Evolutionary conservation across 352 stramenopile species (phyloP).

Genomic region (Globisporangium takayamanum): DNA sequence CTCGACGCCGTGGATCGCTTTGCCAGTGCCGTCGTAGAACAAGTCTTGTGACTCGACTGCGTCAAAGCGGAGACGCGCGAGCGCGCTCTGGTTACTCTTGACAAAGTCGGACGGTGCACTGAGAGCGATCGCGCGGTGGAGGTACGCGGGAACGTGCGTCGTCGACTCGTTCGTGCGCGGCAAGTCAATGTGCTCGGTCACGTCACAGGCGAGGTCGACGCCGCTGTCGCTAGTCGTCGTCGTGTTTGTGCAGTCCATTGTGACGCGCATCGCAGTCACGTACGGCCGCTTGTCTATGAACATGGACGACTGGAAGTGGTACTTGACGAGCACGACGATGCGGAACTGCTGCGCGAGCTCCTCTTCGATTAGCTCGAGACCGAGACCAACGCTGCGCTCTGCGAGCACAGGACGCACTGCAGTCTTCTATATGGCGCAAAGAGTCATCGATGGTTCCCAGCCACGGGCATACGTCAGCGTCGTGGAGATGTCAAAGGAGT

Average conservation of each 20-base stretch:
- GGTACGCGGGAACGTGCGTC: slow-evolving; percentile 23
- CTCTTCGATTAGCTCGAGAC: slow-evolving; percentile 33
- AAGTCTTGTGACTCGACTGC: slow-evolving; percentile 48
- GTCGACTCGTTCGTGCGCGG: slow-evolving; percentile 39
- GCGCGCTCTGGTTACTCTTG: slow-evolving; percentile 22
- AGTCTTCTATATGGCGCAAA: slow-evolving; percentile 21
- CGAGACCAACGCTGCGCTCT: slow-evolving; percentile 30
- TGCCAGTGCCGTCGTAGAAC: slow-evolving; percentile 17
- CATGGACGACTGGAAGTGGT: slow-evolving; percentile 55
- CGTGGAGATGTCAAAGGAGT: no score
- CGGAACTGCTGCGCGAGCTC: slow-evolving; percentile 36
- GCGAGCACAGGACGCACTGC: slow-evolving; percentile 28
- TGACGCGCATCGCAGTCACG: slow-evolving; percentile 45
- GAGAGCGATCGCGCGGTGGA: slow-evolving; percentile 41
- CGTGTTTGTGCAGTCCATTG: slow-evolving; percentile 51
- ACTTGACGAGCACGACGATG: slow-evolving; percentile 49
- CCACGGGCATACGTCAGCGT: no score
- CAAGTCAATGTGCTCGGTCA: slow-evolving; percentile 52
- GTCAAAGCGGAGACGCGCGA: slow-evolving; percentile 41
- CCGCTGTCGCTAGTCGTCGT: slow-evolving; percentile 10
- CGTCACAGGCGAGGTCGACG: slow-evolving; percentile 29
- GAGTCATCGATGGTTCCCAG: background rate
- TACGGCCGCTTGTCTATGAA: slow-evolving; percentile 43
- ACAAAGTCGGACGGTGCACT: slow-evolving; percentile 28
- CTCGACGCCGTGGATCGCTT: slow-evolving; percentile 12